phyloP scores from a whole-genome alignment of 768 basidiomycete species.

The Kwoniella mangroviensis region DNA sequence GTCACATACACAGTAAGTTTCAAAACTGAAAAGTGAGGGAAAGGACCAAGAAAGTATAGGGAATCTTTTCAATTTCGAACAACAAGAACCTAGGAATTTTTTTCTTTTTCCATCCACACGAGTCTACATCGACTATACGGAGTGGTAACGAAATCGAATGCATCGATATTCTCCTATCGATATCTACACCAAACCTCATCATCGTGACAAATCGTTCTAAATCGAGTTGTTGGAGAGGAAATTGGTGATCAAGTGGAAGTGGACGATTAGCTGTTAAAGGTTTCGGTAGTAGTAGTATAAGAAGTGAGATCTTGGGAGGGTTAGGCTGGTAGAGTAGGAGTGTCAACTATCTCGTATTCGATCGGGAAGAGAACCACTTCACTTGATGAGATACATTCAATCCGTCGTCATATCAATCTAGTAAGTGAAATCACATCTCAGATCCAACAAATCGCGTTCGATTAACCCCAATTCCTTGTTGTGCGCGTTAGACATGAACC shows the following conservation, averaged over 20 bases:
- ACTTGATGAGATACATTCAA: neutral
- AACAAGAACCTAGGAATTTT: too few relatives aligned
- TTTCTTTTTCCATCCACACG: too few relatives aligned
- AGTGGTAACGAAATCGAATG: neutral
- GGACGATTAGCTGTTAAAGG: neutral
- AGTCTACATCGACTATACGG: neutral
- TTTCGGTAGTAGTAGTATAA: neutral
- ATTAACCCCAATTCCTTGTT: too few relatives aligned
- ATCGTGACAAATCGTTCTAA: slow-evolving; percentile 3
- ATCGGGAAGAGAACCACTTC: neutral
- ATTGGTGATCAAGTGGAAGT: neutral
- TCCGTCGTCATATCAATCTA: neutral
- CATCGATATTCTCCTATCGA: slow-evolving; percentile 16
- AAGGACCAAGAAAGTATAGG: neutral
- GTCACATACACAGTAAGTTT: neutral
- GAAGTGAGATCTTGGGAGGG: neutral
- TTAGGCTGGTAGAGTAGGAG: neutral
- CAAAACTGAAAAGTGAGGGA: neutral
- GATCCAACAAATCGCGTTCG: too few relatives aligned
- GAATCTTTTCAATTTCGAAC: too few relatives aligned
- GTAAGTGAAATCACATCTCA: neutral
- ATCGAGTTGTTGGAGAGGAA: neutral
- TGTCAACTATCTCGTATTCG: neutral
- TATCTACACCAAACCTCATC: slow-evolving; percentile 5
- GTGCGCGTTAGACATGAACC: slow-evolving; percentile 22